Base-by-base conservation (phyloP, 2,329 filamentous ascomycete genomes). In the Dactylella cylindrospora region DNA sequence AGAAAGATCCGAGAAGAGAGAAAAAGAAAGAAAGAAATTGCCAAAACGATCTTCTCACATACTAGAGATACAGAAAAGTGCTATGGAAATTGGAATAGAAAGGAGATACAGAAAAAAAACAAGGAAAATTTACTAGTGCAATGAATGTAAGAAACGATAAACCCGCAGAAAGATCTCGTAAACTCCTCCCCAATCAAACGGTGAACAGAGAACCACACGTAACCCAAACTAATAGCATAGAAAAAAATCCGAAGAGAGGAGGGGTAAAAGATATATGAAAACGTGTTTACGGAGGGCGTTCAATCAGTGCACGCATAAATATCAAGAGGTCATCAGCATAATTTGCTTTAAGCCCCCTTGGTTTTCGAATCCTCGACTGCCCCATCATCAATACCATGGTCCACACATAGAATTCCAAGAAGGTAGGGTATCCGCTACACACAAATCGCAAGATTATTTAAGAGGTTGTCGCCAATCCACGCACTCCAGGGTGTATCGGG, bases 61-160 rank as follows among this genome's bases (percentile, higher is more conserved):
- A 35, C 20, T 12, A 44, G 43, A 10, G 8, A 17, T 49, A 31
- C 8, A 29, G 12, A 33, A 15, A 23, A 32, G n/a, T 33, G 29
- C 10, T 40, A 50, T 23, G 10, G 20, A 35, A 44, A 19, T 28
- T 31, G 20, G 28, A 47, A 45, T n/a, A 40, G 44, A 29, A 33
- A 46, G 36, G 28, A 47, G 13, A 47, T 32, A 17, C n/a, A 17
- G 12, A 13, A 32, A 52, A 28, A 10, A 7, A 43, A 12, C 41
- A 36, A 45, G 41, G 20, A 26, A 15, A 32, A n/a, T 53, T 41
- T 22, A 46, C 46, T 62, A 65, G 32, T n/a, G 15, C 6, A 41
- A 22, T 41, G n/a, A 19, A 17, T 10, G 38, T 39, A 15, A 10
- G 12, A 26, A 23, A 8, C 12, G 22, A 13, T 29, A 23, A 29